These are phyloP conservation scores for Trichoderma guizhouense DNA, from an alignment of 2,329 filamentous ascomycete genomes.

Conservation along the genomic window DNA sequence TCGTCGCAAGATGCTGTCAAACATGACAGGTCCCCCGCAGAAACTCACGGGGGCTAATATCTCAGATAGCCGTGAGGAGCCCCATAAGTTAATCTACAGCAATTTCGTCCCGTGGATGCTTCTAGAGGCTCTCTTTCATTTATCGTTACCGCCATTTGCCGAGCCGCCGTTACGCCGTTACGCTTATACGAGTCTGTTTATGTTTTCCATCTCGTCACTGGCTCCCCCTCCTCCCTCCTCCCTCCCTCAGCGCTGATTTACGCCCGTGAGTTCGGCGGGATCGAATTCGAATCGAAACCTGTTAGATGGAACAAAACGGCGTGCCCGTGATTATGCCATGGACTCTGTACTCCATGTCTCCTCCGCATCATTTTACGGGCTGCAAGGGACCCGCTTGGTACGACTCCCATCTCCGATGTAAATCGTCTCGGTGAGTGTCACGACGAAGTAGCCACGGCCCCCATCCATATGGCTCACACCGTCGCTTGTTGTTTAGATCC, in stretches of 20 bases:
- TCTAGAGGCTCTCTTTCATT: conserved; percentile 12
- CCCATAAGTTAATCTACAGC: conserved; percentile 10
- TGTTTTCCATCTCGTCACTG: neutral
- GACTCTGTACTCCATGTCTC: neutral
- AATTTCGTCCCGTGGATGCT: conserved; percentile 2
- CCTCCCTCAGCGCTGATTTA: neutral
- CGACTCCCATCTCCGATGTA: conserved; percentile 12
- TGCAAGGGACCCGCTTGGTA: conserved; percentile 13
- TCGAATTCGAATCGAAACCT: neutral
- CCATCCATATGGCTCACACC: too few relatives aligned
- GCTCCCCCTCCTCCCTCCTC: neutral
- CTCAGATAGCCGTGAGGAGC: conserved; percentile 18
- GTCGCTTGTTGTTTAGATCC: neutral
- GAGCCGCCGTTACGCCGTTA: conserved; percentile 12
- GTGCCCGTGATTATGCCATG: neutral
- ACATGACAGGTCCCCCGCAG: conserved; percentile 21
- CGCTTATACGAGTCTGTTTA: neutral
- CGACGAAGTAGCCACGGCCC: neutral
- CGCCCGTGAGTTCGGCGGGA: neutral
- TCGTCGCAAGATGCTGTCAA: conserved; percentile 17
- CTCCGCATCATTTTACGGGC: conserved; percentile 1
- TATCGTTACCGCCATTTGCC: conserved; percentile 11
- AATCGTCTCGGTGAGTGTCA: conserved; percentile 9
- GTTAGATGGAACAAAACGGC: neutral
- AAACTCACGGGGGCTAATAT: conserved; percentile 6